Percentiles rank a stretch among this genome's conserved stretches.
These are phyloP conservation scores for Camellia granthamiana DNA, from an alignment of 148 eudicot genomes.

Conservation along the genomic window DNA sequence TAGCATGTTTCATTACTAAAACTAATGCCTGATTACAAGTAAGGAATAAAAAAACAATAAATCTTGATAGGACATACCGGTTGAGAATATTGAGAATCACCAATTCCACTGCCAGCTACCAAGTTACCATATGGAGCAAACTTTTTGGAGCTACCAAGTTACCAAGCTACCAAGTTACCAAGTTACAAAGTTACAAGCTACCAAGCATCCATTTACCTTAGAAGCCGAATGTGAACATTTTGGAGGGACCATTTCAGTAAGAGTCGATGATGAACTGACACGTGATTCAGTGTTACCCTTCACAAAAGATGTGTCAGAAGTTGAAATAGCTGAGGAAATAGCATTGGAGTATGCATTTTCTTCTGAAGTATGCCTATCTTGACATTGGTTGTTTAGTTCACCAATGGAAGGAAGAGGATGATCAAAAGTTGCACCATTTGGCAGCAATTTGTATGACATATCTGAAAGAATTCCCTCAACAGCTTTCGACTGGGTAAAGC, in stretches of 20 bases:
- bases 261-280: slow-evolving; percentile 32
- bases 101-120: slow-evolving; percentile 41
- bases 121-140: slow-evolving; percentile 50
- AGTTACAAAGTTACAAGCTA: too few species aligned
- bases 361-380: slow-evolving; percentile 22
- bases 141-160: slow-evolving; percentile 18
- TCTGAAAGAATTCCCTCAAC: slow-evolving; percentile 23
- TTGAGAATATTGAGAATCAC: slow-evolving; percentile 55
- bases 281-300: slow-evolving; percentile 24
- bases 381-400: slow-evolving; percentile 29
- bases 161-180: too few species aligned
- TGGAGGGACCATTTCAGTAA: slow-evolving; percentile 31
- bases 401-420: slow-evolving; percentile 21
- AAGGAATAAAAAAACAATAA: background rate
- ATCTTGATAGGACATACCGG: slow-evolving; percentile 45
- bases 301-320: slow-evolving; percentile 23
- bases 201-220: slow-evolving; percentile 48
- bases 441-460: slow-evolving; percentile 17
- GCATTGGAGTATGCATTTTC: slow-evolving; percentile 19
- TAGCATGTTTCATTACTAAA: too few species aligned
- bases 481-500: slow-evolving; percentile 25
- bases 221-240: slow-evolving; percentile 33
- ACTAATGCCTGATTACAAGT: background rate
- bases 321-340: slow-evolving; percentile 30
- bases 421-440: slow-evolving; percentile 24